phyloP scores from a whole-genome alignment of 148 eudicot genomes.

The Rhododendron molle region DNA sequence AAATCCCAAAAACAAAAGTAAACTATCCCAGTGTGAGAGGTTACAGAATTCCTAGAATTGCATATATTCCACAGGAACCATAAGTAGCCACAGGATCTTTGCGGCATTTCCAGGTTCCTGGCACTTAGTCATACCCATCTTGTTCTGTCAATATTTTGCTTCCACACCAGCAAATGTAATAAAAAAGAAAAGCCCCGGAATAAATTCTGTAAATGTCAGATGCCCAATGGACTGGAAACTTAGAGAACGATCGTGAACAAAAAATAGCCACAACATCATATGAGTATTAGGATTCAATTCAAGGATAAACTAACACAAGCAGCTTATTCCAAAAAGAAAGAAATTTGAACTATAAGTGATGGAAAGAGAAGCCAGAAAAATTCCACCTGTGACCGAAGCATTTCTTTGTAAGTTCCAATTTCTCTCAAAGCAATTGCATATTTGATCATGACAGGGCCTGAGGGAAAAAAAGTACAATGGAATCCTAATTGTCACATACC shows the following conservation, averaged over 20 bases:
- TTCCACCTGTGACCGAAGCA: constrained; percentile 74
- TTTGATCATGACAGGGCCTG: constrained; percentile 87
- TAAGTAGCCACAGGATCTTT: not conserved
- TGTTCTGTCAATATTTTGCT: not conserved
- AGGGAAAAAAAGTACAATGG: not conserved
- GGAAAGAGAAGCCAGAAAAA: constrained; percentile 4
- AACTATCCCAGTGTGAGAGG: not conserved
- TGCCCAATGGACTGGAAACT: constrained; percentile 3
- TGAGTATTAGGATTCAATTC: not conserved
- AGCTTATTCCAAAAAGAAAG: not conserved
- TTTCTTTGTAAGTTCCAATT: constrained; percentile 87
- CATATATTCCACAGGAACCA: not conserved
- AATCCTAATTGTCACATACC: not conserved
- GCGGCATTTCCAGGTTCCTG: not conserved
- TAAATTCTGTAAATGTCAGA: not conserved
- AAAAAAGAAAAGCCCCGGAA: not conserved
- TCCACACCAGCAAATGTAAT: not conserved
- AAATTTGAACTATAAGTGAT: not conserved
- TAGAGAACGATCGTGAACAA: not conserved
- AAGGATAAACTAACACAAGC: not conserved
- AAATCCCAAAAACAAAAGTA: too few relatives aligned
- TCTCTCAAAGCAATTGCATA: constrained; percentile 78
- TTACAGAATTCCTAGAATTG: not conserved
- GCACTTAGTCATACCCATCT: not conserved
- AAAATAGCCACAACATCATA: not conserved